Conservation (phyloP, 495 filamentous ascomycete genomes). For the Neurospora discreta region DNA sequence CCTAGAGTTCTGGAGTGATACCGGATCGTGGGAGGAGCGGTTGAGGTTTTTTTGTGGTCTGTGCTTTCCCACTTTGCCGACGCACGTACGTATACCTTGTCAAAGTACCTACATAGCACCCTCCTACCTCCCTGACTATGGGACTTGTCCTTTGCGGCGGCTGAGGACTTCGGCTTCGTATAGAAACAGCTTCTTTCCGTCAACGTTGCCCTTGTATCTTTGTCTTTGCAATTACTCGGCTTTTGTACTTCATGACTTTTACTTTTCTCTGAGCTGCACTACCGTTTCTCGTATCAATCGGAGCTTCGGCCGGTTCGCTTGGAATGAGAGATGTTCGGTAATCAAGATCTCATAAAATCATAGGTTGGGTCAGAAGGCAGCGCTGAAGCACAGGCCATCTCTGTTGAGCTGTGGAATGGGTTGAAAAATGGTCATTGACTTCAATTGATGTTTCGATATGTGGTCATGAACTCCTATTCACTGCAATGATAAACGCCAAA, state of each 20-base stretch:
- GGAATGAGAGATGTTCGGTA: neutral
- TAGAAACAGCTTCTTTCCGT: neutral
- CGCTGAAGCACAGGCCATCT: neutral
- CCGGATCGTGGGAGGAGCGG: neutral
- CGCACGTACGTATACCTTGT: neutral
- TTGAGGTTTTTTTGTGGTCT: neutral
- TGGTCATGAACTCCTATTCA: neutral
- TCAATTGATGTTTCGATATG: neutral
- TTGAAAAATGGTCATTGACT: neutral
- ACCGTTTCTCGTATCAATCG: neutral
- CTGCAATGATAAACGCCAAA: neutral
- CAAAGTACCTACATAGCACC: neutral
- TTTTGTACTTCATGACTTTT: neutral
- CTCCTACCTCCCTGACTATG: neutral
- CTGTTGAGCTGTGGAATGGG: neutral
- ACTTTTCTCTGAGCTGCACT: neutral
- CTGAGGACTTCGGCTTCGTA: neutral
- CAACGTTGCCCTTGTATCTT: neutral
- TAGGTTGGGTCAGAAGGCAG: neutral
- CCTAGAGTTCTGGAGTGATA: neutral
- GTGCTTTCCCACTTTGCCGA: neutral
- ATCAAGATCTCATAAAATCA: neutral
- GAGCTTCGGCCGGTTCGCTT: neutral
- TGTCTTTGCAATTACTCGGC: neutral
- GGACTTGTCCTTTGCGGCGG: neutral